Base-by-base conservation (phyloP, 2,329 filamentous ascomycete species). In the Ophiostoma montium region DNA sequence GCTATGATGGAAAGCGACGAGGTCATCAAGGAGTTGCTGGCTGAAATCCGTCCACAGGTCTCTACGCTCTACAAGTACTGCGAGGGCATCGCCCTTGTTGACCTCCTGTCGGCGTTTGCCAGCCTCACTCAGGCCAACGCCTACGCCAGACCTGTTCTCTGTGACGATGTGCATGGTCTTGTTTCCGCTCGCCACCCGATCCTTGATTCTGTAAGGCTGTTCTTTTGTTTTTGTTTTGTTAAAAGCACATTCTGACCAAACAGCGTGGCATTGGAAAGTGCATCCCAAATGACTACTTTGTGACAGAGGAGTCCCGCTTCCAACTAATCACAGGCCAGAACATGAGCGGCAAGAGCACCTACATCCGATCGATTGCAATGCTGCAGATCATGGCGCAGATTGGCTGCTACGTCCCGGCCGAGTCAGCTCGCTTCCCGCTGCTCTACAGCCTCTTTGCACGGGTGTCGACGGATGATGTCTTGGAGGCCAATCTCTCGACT, bases 341-440 rank as follows among this genome's bases (percentile, higher is more conserved):
- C 58, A 98, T 98, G 92, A 94, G 87, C 57, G 92, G 89, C 1
- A 98, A 96, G 63, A 94, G 85, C 55, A 98, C 89, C 0, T 96
- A 95, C 59, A 95, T 96, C 54, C 80, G 87, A 46, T 82, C 84
- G 2, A 71, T 94, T 21, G 86, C 90, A 0, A 68, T 98, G 31
- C 78, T 94, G 60, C 79, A 84, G 41, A 80, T 98, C 51, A 95
- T 98, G 88, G 87, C 87, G 1, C 92, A 98, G 59, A 80, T 95
- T 47, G 90, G 89, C 3, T 85, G 80, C 57, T 96, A 94, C 61
- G 83, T 96, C 1, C 92, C 92, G 0, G 90, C 88, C 0, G 71
- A 81, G 30, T 92, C 86, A 59, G 92, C 88, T 0, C 79, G 81
- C 0, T 84, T 96, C 54, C 78, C 88, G 0, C 78, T 96, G 16